These are phyloP conservation scores for Alopecurus myosuroides DNA, from an alignment of 176 grass and related monocot species.

Conservation along the genomic window DNA sequence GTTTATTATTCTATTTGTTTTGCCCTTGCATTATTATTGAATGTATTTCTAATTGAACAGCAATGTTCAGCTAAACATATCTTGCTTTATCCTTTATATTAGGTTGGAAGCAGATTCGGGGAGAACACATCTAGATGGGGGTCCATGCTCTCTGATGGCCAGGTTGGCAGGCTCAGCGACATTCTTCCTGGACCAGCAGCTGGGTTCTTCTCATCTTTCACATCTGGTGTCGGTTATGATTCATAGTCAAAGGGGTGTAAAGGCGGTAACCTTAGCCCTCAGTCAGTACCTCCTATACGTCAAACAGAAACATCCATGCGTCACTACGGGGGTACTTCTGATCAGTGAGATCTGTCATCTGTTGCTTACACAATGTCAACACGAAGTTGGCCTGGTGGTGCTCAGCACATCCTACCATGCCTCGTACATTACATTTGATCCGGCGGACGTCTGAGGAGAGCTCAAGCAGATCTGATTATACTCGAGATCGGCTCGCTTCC, in stretches of 20 bases:
- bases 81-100: background rate
- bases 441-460: background rate
- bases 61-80: slow-evolving; percentile 15
- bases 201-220: slow-evolving; percentile 88
- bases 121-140: slow-evolving; percentile 97
- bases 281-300: background rate
- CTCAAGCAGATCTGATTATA: background rate
- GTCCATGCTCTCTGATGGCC: slow-evolving; percentile 95
- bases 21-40: background rate
- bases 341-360: slow-evolving; percentile 5
- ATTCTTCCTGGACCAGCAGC: slow-evolving; percentile 91
- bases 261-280: slow-evolving; percentile 12
- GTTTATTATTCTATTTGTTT: slow-evolving; percentile 8
- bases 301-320: background rate
- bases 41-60: background rate
- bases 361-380: slow-evolving; percentile 7
- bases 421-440: background rate
- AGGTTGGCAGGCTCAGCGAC: slow-evolving; percentile 90
- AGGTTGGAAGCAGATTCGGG: slow-evolving; percentile 99
- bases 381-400: background rate
- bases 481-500: background rate
- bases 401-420: background rate
- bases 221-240: slow-evolving; percentile 75
- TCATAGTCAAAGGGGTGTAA: slow-evolving; percentile 25
- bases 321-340: background rate